Evolutionary conservation across 2,329 filamentous ascomycete genomes (phyloP).

Genomic region (Pezicula radicicola): DNA sequence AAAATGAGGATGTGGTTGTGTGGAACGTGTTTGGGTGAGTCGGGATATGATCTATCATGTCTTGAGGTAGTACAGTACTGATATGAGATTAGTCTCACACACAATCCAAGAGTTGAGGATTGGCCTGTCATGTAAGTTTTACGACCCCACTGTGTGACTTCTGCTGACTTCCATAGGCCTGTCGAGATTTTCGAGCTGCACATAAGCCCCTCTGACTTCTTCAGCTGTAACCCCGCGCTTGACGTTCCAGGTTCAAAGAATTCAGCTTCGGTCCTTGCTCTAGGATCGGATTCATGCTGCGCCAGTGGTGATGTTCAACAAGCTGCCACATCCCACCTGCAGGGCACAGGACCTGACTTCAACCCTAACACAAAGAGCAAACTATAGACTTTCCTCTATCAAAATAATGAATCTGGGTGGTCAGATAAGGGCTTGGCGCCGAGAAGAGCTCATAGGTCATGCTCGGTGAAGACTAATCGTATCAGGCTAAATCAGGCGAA

Average conservation of each 20-base stretch:
- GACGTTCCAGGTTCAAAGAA: slow-evolving; percentile 65
- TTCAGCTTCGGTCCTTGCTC: slow-evolving; percentile 13
- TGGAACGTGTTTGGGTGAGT: slow-evolving; percentile 80
- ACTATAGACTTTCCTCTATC: slow-evolving; percentile 4
- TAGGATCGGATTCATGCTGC: slow-evolving; percentile 12
- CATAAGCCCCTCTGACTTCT: slow-evolving; percentile 55
- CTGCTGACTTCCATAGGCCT: slow-evolving; percentile 37
- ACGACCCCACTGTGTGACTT: background rate
- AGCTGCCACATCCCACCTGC: slow-evolving; percentile 14
- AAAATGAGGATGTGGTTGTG: slow-evolving; percentile 83
- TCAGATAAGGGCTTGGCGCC: background rate
- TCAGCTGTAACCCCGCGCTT: slow-evolving; percentile 52
- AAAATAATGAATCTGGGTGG: background rate
- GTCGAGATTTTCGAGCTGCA: slow-evolving; percentile 79
- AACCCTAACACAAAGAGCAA: slow-evolving; percentile 15
- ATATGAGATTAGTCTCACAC: slow-evolving; percentile 28
- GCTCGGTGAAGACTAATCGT: background rate
- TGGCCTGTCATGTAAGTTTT: slow-evolving; percentile 73
- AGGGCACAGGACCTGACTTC: slow-evolving; percentile 17
- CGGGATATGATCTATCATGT: background rate
- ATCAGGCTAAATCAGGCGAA: too few relatives aligned
- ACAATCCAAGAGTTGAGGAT: slow-evolving; percentile 84
- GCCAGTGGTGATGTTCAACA: slow-evolving; percentile 17
- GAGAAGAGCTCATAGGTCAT: too few relatives aligned
- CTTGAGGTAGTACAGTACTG: background rate